Conservation (phyloP, 2,329 filamentous ascomycete species). For the Ophiostoma novo-ulmi region DNA sequence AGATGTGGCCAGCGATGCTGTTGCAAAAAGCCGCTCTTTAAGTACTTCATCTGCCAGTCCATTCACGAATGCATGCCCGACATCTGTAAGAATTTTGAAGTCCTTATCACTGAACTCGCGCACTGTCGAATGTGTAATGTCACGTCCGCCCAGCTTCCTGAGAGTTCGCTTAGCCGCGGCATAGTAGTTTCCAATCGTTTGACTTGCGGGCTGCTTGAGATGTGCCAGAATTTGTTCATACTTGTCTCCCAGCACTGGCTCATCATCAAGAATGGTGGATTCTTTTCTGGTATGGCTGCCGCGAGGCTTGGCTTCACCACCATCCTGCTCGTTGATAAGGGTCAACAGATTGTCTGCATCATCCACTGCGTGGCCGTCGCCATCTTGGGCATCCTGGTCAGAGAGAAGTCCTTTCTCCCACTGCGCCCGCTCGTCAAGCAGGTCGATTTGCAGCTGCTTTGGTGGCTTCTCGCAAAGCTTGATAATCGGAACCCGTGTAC, state of each 20-base stretch:
- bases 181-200: constrained; percentile 45
- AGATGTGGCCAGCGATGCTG: constrained; percentile 44
- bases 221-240: constrained; percentile 22
- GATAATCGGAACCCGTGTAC: constrained; percentile 79
- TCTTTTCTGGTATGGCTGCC: constrained; percentile 20
- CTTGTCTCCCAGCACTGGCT: constrained; percentile 20
- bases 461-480: constrained; percentile 74
- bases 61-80: constrained; percentile 50
- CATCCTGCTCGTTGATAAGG: background rate
- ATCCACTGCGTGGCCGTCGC: background rate
- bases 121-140: constrained; percentile 46
- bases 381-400: constrained; percentile 32
- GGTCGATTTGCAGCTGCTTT: constrained; percentile 52
- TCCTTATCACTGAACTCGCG: constrained; percentile 42
- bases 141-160: constrained; percentile 45
- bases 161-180: constrained; percentile 46
- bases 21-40: constrained; percentile 41
- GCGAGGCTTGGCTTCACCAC: background rate
- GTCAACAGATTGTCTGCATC: constrained; percentile 6
- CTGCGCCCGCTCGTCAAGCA: constrained; percentile 61
- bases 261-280: constrained; percentile 19
- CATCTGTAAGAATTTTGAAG: constrained; percentile 45
- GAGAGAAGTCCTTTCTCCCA: constrained; percentile 59
- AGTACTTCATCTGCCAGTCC: constrained; percentile 49
- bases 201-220: constrained; percentile 41